Conservation (phyloP, 1,284 basidiomycete species). For the Ustilago hordei region DNA sequence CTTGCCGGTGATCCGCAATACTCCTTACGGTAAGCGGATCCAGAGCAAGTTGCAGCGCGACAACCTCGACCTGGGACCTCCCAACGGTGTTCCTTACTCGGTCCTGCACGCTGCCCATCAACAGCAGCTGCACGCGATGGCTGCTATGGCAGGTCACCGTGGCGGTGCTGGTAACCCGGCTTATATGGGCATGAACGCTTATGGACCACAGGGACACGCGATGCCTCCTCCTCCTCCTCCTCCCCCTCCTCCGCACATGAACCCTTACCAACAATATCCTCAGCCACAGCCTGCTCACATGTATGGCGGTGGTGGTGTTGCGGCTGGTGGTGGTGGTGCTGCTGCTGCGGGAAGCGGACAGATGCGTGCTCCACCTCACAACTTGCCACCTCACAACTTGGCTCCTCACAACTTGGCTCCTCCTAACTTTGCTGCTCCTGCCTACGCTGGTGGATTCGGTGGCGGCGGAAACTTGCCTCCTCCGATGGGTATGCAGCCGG, state of each 20-base stretch:
- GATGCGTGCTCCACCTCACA: slow-evolving; percentile 5
- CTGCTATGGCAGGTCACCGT: slow-evolving; percentile 36
- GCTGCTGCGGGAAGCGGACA: slow-evolving; percentile 7
- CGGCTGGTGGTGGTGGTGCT: neutral
- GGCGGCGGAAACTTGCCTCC: slow-evolving; percentile 9
- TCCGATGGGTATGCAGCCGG: slow-evolving; percentile 26
- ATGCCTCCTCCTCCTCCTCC: slow-evolving; percentile 7
- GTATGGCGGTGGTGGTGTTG: slow-evolving; percentile 19
- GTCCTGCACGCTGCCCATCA: slow-evolving; percentile 58
- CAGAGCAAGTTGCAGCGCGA: slow-evolving; percentile 69
- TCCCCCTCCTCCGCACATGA: slow-evolving; percentile 4
- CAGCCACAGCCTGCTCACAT: slow-evolving; percentile 22
- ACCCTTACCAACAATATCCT: slow-evolving; percentile 13
- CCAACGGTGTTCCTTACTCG: slow-evolving; percentile 57
- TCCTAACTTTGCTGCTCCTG: slow-evolving; percentile 26
- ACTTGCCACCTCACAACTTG: neutral
- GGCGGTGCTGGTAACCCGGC: slow-evolving; percentile 11
- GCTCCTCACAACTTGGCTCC: slow-evolving; percentile 22
- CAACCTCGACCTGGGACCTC: slow-evolving; percentile 55
- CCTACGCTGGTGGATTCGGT: slow-evolving; percentile 14
- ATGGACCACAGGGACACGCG: slow-evolving; percentile 21
- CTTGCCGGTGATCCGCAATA: slow-evolving; percentile 68
- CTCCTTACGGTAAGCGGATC: slow-evolving; percentile 69
- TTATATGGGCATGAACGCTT: slow-evolving; percentile 32
- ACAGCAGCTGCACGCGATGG: slow-evolving; percentile 58